These are phyloP conservation scores for Calvatia gigantea DNA, from an alignment of 768 basidiomycete genomes.

Conservation along the genomic window DNA sequence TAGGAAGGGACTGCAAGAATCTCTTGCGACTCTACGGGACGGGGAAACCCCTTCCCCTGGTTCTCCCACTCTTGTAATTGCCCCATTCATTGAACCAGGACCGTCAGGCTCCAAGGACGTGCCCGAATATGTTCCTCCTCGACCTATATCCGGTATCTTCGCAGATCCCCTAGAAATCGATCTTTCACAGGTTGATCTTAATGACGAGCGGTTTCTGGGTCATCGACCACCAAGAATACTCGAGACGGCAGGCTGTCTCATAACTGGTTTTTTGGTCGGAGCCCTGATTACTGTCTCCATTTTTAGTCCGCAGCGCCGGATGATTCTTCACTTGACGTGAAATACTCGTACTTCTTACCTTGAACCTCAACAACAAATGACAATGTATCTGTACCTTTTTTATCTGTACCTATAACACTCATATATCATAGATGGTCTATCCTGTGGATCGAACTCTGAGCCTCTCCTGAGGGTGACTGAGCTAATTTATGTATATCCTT, in stretches of 20 bases:
- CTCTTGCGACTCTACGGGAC: background rate
- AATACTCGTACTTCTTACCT: background rate
- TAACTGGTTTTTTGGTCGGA: conserved; percentile 51
- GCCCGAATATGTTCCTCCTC: conserved; percentile 12
- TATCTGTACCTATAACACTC: background rate
- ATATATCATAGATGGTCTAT: no score
- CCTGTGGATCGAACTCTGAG: no score
- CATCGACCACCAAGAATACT: conserved; percentile 20
- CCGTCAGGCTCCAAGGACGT: background rate
- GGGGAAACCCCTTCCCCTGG: background rate
- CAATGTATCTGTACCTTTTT: background rate
- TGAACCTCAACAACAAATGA: background rate
- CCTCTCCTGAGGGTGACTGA: no score
- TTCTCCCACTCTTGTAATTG: conserved; percentile 5
- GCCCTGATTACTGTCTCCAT: conserved; percentile 30
- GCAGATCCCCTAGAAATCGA: conserved; percentile 9
- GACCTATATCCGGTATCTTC: conserved; percentile 12
- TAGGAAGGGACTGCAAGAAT: conserved; percentile 1
- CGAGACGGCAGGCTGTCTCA: conserved; percentile 35
- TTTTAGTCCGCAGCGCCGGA: conserved; percentile 30
- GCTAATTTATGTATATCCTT: no score
- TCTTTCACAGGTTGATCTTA: conserved; percentile 5
- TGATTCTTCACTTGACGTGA: conserved; percentile 27
- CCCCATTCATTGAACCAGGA: background rate
- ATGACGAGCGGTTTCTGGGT: conserved; percentile 10